A percentile compares a stretch with the other conserved stretches of the same genome.
Conservation (phyloP, 768 basidiomycete species). For the Lactarius indigo region DNA sequence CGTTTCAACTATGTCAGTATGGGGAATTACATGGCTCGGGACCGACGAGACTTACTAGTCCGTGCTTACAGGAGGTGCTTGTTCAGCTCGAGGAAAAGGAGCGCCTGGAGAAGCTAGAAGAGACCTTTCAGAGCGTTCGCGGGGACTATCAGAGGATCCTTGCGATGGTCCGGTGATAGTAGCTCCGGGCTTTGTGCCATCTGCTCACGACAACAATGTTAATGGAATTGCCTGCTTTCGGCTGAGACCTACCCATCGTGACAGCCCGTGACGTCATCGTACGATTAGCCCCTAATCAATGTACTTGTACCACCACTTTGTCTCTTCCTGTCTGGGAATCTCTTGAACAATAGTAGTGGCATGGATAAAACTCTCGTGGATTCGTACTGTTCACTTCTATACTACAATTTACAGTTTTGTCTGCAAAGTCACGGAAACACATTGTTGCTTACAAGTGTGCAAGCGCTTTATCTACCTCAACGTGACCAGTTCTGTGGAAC, state of each 20-base stretch:
- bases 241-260: not conserved
- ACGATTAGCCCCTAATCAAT: not conserved
- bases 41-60: not conserved
- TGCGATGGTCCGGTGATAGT: slow-evolving; percentile 38
- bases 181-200: not conserved
- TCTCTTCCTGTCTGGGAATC: not conserved
- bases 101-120: slow-evolving; percentile 82
- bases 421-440: not conserved
- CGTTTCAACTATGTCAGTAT: slow-evolving; percentile 87
- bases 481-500: slow-evolving; percentile 51
- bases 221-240: not conserved
- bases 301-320: not conserved
- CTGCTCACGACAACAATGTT: not conserved
- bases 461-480: slow-evolving; percentile 38
- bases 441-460: not conserved
- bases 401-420: not conserved
- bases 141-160: slow-evolving; percentile 86
- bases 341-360: not conserved
- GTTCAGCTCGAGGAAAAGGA: slow-evolving; percentile 86
- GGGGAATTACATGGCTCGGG: not conserved
- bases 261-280: not conserved
- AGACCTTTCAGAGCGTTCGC: slow-evolving; percentile 84
- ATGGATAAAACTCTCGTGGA: not conserved
- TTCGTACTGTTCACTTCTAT: not conserved
- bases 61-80: slow-evolving; percentile 67